Base-by-base conservation (phyloP, 2,329 filamentous ascomycete species). In the Ophiostoma himal-ulmi region DNA sequence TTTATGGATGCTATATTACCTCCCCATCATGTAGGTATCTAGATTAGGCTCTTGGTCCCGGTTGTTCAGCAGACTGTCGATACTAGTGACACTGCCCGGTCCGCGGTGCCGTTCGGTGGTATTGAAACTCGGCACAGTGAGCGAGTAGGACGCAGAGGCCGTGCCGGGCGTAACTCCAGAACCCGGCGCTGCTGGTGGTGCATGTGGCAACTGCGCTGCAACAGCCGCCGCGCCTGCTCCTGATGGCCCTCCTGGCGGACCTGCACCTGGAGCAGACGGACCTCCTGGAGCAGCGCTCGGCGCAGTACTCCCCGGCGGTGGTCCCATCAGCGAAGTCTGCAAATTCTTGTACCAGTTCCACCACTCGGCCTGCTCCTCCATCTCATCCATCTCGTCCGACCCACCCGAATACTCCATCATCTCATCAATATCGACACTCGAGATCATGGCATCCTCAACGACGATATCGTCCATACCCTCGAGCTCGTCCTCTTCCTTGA, bases 51-150 rank as follows among this genome's bases (percentile, higher is more conserved):
- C 71, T 37, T 72, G 66, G 60, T 73, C 71, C 36, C 57, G 69
- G 60, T 67, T 69, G 34, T 74, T 74, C 8, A 74, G 67, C 67
- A 74, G 67, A 22, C 73, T 73, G 72, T 71, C 70, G n/a, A 74
- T 74, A 71, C 73, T 74, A 34, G 65, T 70, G 20, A 73, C 69
- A 41, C 72, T 74, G 52, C 54, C 60, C 8, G 68, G 68, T 3
- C 68, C 66, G 8, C 66, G 68, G 3, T 60, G 69, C 37, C 57
- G 66, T 41, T 5, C 54, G 20, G 26, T 37, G 14, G 36, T 60
- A 34, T 41, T 36, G 1, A 60, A 36, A 2, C 37, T 30, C 17
- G 67, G 70, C 17, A 62, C 67, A 0, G 30, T 44, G 8, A 65
- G 39, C 67, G 26, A 37, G 69, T 64, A 65, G 2, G 44, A 39